Conservation (phyloP, 2,329 filamentous ascomycete species). For the Stylonectria norvegica region DNA sequence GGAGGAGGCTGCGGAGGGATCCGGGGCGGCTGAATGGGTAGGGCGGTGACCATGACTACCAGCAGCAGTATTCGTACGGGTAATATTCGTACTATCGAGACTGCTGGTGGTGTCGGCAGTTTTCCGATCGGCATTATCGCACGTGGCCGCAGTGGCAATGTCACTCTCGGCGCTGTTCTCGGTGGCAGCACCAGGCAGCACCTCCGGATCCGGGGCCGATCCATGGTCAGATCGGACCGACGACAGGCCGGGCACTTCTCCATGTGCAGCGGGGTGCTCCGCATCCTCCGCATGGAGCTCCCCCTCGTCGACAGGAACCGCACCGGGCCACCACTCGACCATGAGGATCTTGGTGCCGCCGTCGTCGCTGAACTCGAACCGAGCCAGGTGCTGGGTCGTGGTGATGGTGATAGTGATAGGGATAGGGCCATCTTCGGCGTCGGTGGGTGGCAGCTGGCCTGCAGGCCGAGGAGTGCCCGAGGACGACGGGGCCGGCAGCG, state of each 20-base stretch:
- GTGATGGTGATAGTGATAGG: constrained; percentile 3
- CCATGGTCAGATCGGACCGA: too few species aligned
- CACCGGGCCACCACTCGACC: constrained; percentile 74
- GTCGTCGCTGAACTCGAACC: constrained; percentile 85
- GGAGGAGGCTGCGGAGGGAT: constrained; percentile 56
- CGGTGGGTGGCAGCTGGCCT: constrained; percentile 19
- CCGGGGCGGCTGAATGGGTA: constrained; percentile 84
- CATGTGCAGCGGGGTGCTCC: background rate
- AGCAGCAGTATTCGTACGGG: too few species aligned
- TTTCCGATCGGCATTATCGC: background rate
- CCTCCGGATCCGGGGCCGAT: constrained; percentile 2
- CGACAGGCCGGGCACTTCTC: background rate
- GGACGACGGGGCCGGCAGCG: too few species aligned
- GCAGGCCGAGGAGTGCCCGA: constrained; percentile 34
- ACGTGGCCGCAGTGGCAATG: background rate
- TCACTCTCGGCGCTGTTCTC: background rate
- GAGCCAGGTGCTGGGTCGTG: constrained; percentile 45
- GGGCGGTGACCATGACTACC: too few species aligned
- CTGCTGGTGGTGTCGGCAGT: background rate
- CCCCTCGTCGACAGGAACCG: constrained; percentile 8
- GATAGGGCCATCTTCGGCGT: constrained; percentile 20
- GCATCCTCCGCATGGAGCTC: too few species aligned
- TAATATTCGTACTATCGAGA: background rate
- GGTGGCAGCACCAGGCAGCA: background rate
- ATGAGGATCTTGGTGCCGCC: constrained; percentile 89